Conservation (phyloP, 306 rosid species). For the Quercus glauca region DNA sequence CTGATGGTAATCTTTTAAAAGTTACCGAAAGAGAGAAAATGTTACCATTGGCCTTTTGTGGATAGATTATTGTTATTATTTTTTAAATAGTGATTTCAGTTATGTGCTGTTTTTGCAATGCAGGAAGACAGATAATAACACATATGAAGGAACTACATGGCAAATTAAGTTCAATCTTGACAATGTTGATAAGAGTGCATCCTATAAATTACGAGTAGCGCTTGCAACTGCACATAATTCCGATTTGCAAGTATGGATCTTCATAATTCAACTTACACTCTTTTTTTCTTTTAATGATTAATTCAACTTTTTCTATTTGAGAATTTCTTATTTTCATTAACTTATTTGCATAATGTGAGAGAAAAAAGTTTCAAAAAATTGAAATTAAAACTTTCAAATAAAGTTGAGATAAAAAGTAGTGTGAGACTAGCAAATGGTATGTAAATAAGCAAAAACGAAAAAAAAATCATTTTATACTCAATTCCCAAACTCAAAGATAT, state of each 20-base stretch:
- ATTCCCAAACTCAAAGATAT: too few relatives aligned
- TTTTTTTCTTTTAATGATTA: neutral
- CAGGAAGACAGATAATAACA: constrained; percentile 27
- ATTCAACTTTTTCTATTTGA: too few relatives aligned
- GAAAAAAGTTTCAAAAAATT: too few relatives aligned
- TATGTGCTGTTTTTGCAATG: neutral
- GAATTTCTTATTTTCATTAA: too few relatives aligned
- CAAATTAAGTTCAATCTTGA: constrained; percentile 40
- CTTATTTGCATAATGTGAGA: too few relatives aligned
- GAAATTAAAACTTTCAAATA: too few relatives aligned
- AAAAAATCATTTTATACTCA: too few relatives aligned
- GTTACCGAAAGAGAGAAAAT: neutral
- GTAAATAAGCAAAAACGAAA: too few relatives aligned
- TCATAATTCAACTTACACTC: neutral
- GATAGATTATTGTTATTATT: too few relatives aligned
- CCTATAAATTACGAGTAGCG: constrained; percentile 39
- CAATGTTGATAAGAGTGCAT: neutral
- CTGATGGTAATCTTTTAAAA: too few relatives aligned
- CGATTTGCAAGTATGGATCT: constrained; percentile 33
- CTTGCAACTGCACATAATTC: constrained; percentile 39
- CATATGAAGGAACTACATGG: constrained; percentile 47
- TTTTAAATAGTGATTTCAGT: neutral
- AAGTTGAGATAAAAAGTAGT: too few relatives aligned
- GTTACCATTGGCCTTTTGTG: neutral
- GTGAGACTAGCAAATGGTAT: too few relatives aligned